Evolutionary conservation across 495 filamentous ascomycete genomes (phyloP), one percentile per base, ranked within the genome.

Genomic region (Penicillium soppii): DNA sequence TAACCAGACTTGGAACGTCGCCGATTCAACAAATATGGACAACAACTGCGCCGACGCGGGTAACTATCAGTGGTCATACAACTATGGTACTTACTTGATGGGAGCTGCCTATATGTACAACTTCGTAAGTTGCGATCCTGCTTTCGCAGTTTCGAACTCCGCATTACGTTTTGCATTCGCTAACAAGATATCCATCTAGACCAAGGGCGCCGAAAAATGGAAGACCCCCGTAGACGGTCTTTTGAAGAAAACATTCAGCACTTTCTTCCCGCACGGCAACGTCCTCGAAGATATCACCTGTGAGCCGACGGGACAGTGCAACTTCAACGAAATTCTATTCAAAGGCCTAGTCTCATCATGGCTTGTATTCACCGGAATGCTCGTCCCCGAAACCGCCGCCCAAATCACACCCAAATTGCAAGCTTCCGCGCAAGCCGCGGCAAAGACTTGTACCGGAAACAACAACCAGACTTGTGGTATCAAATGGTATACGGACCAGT

Each of bases 321-420:
- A 85, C 62, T 61, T 78, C 43, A 87, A 92, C 67, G 85, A 90
- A 61, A 83, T 83, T 37, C 82, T 82, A 23, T 92, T 94, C 79
- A 92, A 92, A 63, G 87, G 86, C 4, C 87, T 89, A 56, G 75
- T 90, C 6, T 72, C 85, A 7, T 80, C 86, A 8, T 92, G 88
- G 86, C 81, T 95, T 70, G 84, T 85, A 1, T 77, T 82, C 8
- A 83, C 85, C 7, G 81, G 82, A 1, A 82, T 89, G 50, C 77
- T 91, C 1, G 70, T 70, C 2, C 74, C 74, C 3, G 86, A 78
- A 58, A 89, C 85, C 1, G 77, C 72, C 36, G 64, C 75, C 32
- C 58, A 62, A 7, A 82, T 94, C 65, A 82, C 81, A 63, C 81
- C 83, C 1, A 79, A 85, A 47, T 73, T 95, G 7, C 67, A 68